Evolutionary conservation across 225 moss, liverwort and hornwort species (phyloP), one percentile per base, ranked within the genome.

Genomic region (Pleurozium schreberi): DNA sequence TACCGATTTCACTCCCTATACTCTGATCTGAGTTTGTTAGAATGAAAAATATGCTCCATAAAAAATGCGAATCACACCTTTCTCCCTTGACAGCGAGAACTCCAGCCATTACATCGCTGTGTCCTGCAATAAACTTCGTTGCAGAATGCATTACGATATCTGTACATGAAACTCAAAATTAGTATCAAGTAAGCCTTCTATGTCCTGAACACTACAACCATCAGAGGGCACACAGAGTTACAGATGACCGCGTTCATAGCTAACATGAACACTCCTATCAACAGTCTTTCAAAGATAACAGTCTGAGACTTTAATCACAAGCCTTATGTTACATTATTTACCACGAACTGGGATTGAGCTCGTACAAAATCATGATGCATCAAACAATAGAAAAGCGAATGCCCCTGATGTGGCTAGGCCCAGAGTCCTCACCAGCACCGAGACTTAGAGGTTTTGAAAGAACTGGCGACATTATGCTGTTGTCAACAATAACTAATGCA

Each of bases 101-200:
- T 74, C 98, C 97, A 89, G 96, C 98, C 96, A 96, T 96, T 60
- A 98, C 95, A 92, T 98, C 98, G 87, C 98, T 96, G 88, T 98
- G 98, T 71, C 98, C 98, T 80, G 96, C 89, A 77, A 98, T 96
- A 66, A 98, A 98, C 92, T 98, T 98, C 61, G 98, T 98, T 28
- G 96, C 98, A 89, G 98, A 98, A 85, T 96, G 96, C 95, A 98
- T 96, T 82, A 98, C 97, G 42, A 98, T 98, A 89, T 98, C 95
- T 95, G 93, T 67, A 85, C 89, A 90, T 82, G 81, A 28, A 82
- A 85, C 69, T 31, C 81, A 34, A 87, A 71, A 70, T 87, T 65
- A 89, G 59, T 65, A 31, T 30, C 52, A 67, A 73, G 76, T 49
- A 55, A 58, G 70, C 45, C 82, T 49, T 87, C 40, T 20, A 61